Percentiles rank a stretch among this genome's conserved stretches.
Conservation (phyloP, 108 stramenopile genomes). For the Discostella stelligeroides region DNA sequence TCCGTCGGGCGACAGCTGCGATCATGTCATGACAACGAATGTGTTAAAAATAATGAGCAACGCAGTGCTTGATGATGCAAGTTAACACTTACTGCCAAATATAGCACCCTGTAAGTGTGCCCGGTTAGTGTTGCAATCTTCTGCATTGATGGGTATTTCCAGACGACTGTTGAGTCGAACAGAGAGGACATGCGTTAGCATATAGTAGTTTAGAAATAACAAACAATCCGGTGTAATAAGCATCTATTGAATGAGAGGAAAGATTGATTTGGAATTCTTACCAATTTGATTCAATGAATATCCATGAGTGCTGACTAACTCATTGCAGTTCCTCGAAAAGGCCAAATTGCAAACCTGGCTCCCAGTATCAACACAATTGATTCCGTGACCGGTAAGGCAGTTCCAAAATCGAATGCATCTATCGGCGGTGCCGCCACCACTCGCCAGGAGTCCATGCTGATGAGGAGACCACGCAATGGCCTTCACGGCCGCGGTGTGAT, state of each 20-base stretch:
- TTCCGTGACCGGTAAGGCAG: slow-evolving; percentile 80
- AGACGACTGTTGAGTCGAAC: slow-evolving; percentile 42
- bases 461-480: slow-evolving; percentile 99
- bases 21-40: too few relatives aligned
- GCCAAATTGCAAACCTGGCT: slow-evolving; percentile 98
- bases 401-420: slow-evolving; percentile 99
- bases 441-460: slow-evolving; percentile 95
- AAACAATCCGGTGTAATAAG: not conserved
- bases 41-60: not conserved
- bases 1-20: slow-evolving; percentile 85
- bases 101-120: slow-evolving; percentile 96
- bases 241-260: not conserved
- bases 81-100: slow-evolving; percentile 76
- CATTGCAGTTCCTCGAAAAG: slow-evolving; percentile 96
- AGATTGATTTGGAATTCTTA: slow-evolving; percentile 17
- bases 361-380: slow-evolving; percentile 95
- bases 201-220: not conserved
- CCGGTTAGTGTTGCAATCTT: slow-evolving; percentile 97
- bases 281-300: slow-evolving; percentile 94
- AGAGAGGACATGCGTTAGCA: not conserved
- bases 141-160: slow-evolving; percentile 92
- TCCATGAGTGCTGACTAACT: slow-evolving; percentile 98
- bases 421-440: slow-evolving; percentile 98
- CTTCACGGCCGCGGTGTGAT: slow-evolving; percentile 99
- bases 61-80: not conserved